phyloP scores from a whole-genome alignment of 2,329 filamentous ascomycete species.

The Cercospora zeae-maydis region DNA sequence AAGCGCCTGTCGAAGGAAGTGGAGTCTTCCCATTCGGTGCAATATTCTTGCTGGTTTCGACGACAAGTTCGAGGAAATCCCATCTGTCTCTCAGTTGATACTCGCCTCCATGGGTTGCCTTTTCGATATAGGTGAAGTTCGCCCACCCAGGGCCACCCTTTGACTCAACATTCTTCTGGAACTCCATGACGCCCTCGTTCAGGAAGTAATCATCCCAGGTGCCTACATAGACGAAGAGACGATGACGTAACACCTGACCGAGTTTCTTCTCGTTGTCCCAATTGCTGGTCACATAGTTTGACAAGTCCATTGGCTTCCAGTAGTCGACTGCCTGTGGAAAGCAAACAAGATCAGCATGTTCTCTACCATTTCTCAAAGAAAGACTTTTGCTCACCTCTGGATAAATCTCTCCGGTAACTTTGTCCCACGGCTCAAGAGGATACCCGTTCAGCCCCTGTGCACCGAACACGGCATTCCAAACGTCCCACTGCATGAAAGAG shows the following conservation, averaged over 20 bases:
- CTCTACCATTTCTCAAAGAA: neutral
- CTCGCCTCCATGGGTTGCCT: conserved; percentile 35
- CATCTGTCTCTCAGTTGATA: conserved; percentile 36
- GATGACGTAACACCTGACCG: conserved; percentile 32
- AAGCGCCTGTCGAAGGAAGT: conserved; percentile 25
- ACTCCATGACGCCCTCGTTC: conserved; percentile 38
- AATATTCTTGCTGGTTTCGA: conserved; percentile 35
- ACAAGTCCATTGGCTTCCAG: conserved; percentile 40
- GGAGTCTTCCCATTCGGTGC: conserved; percentile 34
- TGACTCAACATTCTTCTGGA: conserved; percentile 36
- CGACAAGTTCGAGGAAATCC: conserved; percentile 37
- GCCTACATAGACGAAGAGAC: conserved; percentile 40
- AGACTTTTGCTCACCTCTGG: conserved; percentile 18
- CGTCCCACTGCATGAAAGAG: conserved; percentile 38
- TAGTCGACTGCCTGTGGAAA: conserved; percentile 31
- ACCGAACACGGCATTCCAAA: conserved; percentile 41
- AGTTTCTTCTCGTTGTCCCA: conserved; percentile 28
- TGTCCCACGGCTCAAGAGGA: conserved; percentile 41
- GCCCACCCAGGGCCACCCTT: conserved; percentile 38
- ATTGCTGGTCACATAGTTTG: conserved; percentile 35
- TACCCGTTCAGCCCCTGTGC: conserved; percentile 39
- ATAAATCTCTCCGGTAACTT: conserved; percentile 41
- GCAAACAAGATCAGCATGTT: neutral
- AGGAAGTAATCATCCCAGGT: conserved; percentile 38
- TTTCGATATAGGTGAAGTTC: conserved; percentile 37